Evolutionary conservation across 768 basidiomycete genomes (phyloP).

Genomic region (Leccinum pellstonianum): DNA sequence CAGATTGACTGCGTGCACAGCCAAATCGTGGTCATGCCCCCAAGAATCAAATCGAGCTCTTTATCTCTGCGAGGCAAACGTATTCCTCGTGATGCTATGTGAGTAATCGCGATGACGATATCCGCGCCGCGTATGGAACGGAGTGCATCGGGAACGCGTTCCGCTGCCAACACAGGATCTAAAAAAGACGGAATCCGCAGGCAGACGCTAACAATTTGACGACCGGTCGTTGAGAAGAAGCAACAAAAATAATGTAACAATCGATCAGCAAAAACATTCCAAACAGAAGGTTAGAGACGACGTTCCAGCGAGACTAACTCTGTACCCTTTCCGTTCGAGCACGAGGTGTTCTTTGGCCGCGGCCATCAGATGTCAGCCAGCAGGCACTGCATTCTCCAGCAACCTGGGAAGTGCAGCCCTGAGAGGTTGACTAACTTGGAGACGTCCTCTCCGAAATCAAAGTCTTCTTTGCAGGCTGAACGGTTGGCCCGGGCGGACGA

Average conservation of each 20-base stretch:
- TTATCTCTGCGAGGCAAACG: background rate
- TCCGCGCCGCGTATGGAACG: constrained; percentile 3
- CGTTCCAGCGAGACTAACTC: constrained; percentile 13
- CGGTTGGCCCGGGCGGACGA: background rate
- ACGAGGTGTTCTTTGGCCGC: constrained; percentile 8
- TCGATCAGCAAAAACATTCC: background rate
- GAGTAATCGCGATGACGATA: constrained; percentile 10
- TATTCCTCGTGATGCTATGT: constrained; percentile 14
- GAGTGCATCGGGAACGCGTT: background rate
- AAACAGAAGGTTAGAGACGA: background rate
- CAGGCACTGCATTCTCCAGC: constrained; percentile 10
- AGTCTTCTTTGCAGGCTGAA: background rate
- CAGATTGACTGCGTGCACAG: constrained; percentile 7
- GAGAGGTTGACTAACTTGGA: background rate
- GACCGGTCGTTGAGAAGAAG: background rate
- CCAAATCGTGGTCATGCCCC: constrained; percentile 13
- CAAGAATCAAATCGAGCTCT: constrained; percentile 10
- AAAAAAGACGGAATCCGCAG: constrained; percentile 4
- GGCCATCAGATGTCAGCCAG: constrained; percentile 2
- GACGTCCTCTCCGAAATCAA: constrained; percentile 11
- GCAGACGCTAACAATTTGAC: constrained; percentile 11
- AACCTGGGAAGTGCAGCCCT: constrained; percentile 14
- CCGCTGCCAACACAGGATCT: constrained; percentile 14
- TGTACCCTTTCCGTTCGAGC: constrained; percentile 7
- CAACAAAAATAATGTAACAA: background rate